A percentile compares a stretch with the other conserved stretches of the same genome.
Evolutionary conservation across 2,329 filamentous ascomycete species (phyloP).

Genomic region (Cadophora sp.): DNA sequence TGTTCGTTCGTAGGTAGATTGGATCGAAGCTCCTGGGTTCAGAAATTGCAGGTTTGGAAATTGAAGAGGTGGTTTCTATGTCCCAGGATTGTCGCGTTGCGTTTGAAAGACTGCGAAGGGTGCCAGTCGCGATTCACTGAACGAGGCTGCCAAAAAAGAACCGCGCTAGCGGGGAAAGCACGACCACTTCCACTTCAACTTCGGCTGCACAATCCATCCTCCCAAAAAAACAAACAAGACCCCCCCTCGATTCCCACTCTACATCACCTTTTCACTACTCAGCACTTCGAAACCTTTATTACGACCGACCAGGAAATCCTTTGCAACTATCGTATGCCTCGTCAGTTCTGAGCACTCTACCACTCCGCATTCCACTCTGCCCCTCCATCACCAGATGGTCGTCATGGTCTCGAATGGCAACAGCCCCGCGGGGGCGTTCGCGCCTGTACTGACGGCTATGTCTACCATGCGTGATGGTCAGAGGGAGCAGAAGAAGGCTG

Average conservation of each 20-base stretch:
- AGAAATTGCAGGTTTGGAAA: not conserved
- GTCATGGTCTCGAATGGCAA: constrained; percentile 59
- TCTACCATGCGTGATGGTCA: constrained; percentile 90
- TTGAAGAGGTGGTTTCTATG: constrained; percentile 1
- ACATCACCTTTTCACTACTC: constrained; percentile 1
- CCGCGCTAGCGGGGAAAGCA: constrained; percentile 18
- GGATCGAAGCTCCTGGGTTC: not conserved
- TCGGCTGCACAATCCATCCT: constrained; percentile 5
- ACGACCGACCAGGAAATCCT: not conserved
- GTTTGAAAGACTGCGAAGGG: not conserved
- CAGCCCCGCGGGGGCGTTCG: constrained; percentile 73
- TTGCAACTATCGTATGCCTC: constrained; percentile 25
- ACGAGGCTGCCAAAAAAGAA: constrained; percentile 22
- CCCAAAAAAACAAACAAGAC: constrained; percentile 14
- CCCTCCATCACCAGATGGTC: constrained; percentile 43
- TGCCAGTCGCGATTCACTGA: constrained; percentile 13
- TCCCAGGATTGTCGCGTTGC: constrained; percentile 5
- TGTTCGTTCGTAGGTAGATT: constrained; percentile 4
- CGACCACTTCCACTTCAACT: constrained; percentile 15
- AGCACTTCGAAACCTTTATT: not conserved
- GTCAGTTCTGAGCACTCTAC: constrained; percentile 19
- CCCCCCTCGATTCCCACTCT: not conserved
- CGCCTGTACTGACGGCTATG: constrained; percentile 86
- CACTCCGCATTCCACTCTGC: constrained; percentile 31
- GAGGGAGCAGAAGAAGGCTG: constrained; percentile 83